Percentiles rank a stretch among this genome's conserved stretches.
Evolutionary conservation across 768 basidiomycete genomes (phyloP).

Genomic region (Lyophyllum semitale): DNA sequence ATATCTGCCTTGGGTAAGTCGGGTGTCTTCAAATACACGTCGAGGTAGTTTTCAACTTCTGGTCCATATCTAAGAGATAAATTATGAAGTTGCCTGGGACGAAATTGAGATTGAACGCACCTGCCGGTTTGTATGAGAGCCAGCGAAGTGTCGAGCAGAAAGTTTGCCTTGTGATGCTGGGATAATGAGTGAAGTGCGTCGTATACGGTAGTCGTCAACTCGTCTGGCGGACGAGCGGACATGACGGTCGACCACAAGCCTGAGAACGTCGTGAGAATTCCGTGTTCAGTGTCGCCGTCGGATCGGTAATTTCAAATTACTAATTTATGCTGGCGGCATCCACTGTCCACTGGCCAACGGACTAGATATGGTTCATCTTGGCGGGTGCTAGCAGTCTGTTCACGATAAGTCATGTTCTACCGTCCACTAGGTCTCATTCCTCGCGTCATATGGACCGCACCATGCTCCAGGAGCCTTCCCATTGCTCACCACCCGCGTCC

Average conservation of each 20-base stretch:
- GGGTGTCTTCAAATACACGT: constrained; percentile 66
- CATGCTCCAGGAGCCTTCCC: too few species aligned
- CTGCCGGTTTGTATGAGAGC: constrained; percentile 50
- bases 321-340: too few species aligned
- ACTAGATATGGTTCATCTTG: too few species aligned
- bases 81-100: background rate
- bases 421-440: too few species aligned
- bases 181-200: constrained; percentile 50
- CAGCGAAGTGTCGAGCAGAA: constrained; percentile 52
- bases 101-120: constrained; percentile 31
- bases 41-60: constrained; percentile 65
- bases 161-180: constrained; percentile 45
- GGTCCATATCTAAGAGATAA: constrained; percentile 52
- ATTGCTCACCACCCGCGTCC: too few species aligned
- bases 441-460: too few species aligned
- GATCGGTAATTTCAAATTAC: too few species aligned
- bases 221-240: constrained; percentile 39
- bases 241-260: constrained; percentile 12
- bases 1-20: constrained; percentile 52
- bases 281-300: too few species aligned
- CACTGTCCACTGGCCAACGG: too few species aligned
- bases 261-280: background rate
- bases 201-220: constrained; percentile 52
- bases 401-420: too few species aligned
- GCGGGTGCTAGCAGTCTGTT: too few species aligned